Conservation (phyloP, 768 basidiomycete genomes). For the Suillus americanus region DNA sequence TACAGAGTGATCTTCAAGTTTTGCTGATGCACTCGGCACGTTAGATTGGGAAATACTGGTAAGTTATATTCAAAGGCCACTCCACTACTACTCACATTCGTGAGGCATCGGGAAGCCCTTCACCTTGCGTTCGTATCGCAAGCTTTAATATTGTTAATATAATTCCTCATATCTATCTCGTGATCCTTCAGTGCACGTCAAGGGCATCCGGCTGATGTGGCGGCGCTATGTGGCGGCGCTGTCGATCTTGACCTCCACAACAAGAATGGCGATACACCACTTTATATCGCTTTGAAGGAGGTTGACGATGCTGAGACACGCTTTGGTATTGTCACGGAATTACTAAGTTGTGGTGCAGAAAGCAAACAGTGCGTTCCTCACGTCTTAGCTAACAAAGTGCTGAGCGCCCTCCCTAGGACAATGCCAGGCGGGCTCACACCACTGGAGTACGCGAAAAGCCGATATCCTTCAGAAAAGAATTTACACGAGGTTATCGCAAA, state of each 20-base stretch:
- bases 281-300: conserved; percentile 26
- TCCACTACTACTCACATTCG: conserved; percentile 1
- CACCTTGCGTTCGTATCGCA: conserved; percentile 29
- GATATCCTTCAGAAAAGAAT: neutral
- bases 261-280: conserved; percentile 24
- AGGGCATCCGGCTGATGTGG: conserved; percentile 16
- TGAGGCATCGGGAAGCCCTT: conserved; percentile 20
- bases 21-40: neutral
- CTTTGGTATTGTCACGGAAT: conserved; percentile 15
- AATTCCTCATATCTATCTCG: conserved; percentile 1
- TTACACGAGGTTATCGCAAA: neutral
- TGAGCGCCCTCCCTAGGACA: neutral
- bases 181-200: neutral
- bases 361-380: neutral
- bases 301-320: conserved; percentile 16
- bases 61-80: conserved; percentile 15
- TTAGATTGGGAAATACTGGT: conserved; percentile 31
- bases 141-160: neutral
- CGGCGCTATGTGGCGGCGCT: conserved; percentile 15
- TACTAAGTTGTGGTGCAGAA: neutral
- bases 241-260: conserved; percentile 27
- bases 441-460: neutral
- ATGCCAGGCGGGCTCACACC: conserved; percentile 4
- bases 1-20: neutral
- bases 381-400: neutral